Percentiles rank a stretch among this genome's conserved stretches.
These are phyloP conservation scores for Leptodermis oblonga DNA, from an alignment of 257 asterid genomes.

Conservation along the genomic window DNA sequence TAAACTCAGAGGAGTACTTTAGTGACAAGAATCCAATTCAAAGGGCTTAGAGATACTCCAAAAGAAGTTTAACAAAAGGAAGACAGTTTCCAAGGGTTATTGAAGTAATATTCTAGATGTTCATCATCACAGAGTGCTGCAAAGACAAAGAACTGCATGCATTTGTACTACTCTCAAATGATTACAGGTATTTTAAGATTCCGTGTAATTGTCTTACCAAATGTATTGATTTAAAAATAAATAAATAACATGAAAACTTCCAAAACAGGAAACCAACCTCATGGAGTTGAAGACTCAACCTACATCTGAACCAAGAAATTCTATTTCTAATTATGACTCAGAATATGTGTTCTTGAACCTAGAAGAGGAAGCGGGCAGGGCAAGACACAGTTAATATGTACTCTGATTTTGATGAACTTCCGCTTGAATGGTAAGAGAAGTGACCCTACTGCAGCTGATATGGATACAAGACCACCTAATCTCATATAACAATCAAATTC, in stretches of 20 bases:
- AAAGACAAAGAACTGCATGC: background rate
- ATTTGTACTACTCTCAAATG: background rate
- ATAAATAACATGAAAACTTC: background rate
- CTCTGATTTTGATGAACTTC: background rate
- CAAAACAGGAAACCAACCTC: background rate
- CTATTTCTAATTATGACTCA: background rate
- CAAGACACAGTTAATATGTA: background rate
- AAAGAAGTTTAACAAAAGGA: background rate
- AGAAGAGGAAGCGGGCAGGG: background rate
- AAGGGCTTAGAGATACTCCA: background rate
- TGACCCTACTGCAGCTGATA: background rate
- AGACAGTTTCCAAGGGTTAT: background rate
- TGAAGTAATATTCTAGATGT: background rate
- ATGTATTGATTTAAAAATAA: background rate
- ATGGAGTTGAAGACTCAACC: background rate
- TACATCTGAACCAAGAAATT: background rate
- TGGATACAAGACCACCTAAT: background rate
- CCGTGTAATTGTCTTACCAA: background rate
- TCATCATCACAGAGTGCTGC: background rate
- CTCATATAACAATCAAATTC: background rate
- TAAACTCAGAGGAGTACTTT: conserved; percentile 3
- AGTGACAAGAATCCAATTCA: background rate
- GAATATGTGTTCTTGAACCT: background rate
- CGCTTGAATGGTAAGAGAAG: background rate
- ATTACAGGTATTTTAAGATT: background rate